These are phyloP conservation scores for Lupinus albus DNA, from an alignment of 306 rosid species.

Conservation along the genomic window DNA sequence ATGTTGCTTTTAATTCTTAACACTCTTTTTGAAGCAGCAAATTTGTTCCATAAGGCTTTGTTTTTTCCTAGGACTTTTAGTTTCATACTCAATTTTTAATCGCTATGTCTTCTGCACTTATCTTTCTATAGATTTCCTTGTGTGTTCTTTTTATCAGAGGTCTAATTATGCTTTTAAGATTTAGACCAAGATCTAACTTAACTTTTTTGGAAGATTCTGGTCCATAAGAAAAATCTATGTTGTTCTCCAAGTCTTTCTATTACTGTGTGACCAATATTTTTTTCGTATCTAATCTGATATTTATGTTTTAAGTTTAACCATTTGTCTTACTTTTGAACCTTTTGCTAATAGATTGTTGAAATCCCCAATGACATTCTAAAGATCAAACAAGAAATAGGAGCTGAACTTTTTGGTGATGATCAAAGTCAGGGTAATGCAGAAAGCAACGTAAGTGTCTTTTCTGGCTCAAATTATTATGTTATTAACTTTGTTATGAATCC, in stretches of 20 bases:
- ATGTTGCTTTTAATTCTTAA: not conserved
- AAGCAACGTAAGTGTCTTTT: conserved; percentile 52
- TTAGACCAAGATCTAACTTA: no score
- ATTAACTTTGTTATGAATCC: conserved; percentile 3
- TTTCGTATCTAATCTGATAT: no score
- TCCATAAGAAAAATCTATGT: no score
- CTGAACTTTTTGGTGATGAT: conserved; percentile 72
- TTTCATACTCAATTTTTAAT: not conserved
- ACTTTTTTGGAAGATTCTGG: no score
- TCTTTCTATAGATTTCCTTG: not conserved
- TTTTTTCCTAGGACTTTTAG: not conserved
- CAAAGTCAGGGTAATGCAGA: conserved; percentile 70
- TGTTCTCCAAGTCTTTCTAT: no score
- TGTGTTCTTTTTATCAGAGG: no score
- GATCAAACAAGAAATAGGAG: conserved; percentile 63
- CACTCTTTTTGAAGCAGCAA: not conserved
- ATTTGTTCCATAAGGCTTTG: no score
- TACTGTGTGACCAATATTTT: no score
- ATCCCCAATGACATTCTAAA: conserved; percentile 64
- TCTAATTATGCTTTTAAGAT: no score
- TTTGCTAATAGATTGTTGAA: conserved; percentile 53
- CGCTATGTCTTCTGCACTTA: not conserved
- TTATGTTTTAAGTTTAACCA: no score
- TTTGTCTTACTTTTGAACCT: no score
- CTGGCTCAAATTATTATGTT: not conserved